Evolutionary conservation across 768 basidiomycete genomes (phyloP), one percentile per base, ranked within the genome.

Genomic region (Suillus luteus): DNA sequence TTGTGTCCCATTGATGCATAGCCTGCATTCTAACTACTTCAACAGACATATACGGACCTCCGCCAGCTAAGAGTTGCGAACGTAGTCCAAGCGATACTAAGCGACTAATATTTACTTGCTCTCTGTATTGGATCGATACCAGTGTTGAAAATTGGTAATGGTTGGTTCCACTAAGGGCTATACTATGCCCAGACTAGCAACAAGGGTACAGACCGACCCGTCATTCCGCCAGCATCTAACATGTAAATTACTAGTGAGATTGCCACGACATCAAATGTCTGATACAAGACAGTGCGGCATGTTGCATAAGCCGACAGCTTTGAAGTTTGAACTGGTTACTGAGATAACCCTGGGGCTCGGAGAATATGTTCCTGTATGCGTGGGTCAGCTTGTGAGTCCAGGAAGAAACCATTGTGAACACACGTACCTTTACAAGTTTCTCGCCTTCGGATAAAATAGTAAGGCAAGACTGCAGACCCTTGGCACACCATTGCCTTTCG

Each of bases 11-110:
- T 17, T 41, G 3, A 19, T 15, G 10, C 17, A 40, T 27, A 31
- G 10, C 27, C 11, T 3, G 11, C 41, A 27, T 27, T 2, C 38
- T 62, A 24, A 59, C 15, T 35, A 57, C 14, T 73, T 27, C 6
- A 27, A 41, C 17, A 99, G 91, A 99, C 97, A 1, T 99, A 99
- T 76, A 97, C 95, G 38, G 97, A 99, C 78, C 76, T 99, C 71
- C 83, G 95, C 59, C 95, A 96, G 73, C 74, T 99, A 67, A 83
- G 91, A 64, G 96, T 99, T 40, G 85, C 82, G 5, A 97, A 97
- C 71, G 95, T 99, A 64, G 96, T 99, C 15, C 86, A 93, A 69
- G 96, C 96, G 46, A 90, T 99, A 70, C 78, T 99, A 69, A 87
- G 85, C 65, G 91, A 92, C 73, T 95, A 70, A 70, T 38, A 6